phyloP scores from a whole-genome alignment of 208 protist genomes.

The Trypanosoma melophagium region DNA sequence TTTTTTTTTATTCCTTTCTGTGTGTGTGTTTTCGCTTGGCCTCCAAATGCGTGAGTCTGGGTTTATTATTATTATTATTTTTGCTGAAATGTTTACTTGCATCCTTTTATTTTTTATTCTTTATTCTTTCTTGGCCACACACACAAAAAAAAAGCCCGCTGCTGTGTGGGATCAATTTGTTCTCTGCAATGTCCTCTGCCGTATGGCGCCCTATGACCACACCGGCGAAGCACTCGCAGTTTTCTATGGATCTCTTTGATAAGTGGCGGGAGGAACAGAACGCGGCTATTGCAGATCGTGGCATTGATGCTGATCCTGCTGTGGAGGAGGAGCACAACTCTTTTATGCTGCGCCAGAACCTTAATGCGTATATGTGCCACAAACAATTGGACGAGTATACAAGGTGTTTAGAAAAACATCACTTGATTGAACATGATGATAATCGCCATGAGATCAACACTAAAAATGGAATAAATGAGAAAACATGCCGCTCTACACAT shows the following conservation, averaged over 20 bases:
- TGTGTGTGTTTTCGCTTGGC: too few relatives aligned
- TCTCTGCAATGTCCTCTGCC: constrained; percentile 17
- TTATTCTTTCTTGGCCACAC: constrained; percentile 13
- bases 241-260: constrained; percentile 67
- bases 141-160: too few relatives aligned
- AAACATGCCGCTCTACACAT: constrained; percentile 55
- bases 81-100: constrained; percentile 11
- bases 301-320: constrained; percentile 44
- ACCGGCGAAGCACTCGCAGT: constrained; percentile 54
- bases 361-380: constrained; percentile 83
- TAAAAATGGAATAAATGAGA: constrained; percentile 68
- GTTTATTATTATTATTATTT: too few relatives aligned
- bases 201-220: constrained; percentile 28
- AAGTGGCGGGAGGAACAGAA: constrained; percentile 68
- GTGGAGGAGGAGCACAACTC: constrained; percentile 73
- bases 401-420: constrained; percentile 60
- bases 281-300: constrained; percentile 51
- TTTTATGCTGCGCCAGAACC: constrained; percentile 77
- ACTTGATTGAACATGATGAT: constrained; percentile 43
- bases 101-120: constrained; percentile 6
- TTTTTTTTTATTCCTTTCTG: too few relatives aligned
- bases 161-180: background rate
- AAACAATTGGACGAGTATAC: constrained; percentile 77
- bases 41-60: too few relatives aligned
- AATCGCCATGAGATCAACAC: constrained; percentile 66